These are phyloP conservation scores for Phaeophleospora eucalypticola DNA, from an alignment of 2,329 filamentous ascomycete genomes.

Conservation along the genomic window DNA sequence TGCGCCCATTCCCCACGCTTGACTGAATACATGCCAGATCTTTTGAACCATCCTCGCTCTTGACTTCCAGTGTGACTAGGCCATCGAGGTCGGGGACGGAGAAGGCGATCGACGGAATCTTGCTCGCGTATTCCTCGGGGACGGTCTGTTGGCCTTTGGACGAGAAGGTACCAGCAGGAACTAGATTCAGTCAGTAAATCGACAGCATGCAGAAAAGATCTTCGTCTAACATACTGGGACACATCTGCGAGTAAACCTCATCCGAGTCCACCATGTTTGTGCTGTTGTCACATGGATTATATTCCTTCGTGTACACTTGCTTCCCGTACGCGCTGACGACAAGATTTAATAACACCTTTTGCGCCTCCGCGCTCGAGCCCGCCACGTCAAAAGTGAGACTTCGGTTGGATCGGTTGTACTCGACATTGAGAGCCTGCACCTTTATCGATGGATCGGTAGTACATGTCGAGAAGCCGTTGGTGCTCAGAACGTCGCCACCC, in stretches of 20 bases:
- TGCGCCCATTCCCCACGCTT: slow-evolving; percentile 81
- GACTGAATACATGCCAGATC: slow-evolving; percentile 80
- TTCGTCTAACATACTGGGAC: slow-evolving; percentile 60
- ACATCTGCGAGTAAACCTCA: slow-evolving; percentile 54
- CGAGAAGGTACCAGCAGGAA: slow-evolving; percentile 69
- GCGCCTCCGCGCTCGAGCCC: slow-evolving; percentile 66
- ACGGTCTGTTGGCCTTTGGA: slow-evolving; percentile 70
- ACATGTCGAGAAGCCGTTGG: slow-evolving; percentile 76
- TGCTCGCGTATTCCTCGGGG: slow-evolving; percentile 62
- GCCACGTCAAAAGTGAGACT: slow-evolving; percentile 76
- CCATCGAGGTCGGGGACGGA: slow-evolving; percentile 86
- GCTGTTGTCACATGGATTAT: slow-evolving; percentile 70
- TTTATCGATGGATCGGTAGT: slow-evolving; percentile 56
- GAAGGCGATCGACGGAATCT: slow-evolving; percentile 88
- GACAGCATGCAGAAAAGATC: not conserved
- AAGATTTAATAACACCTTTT: slow-evolving; percentile 76
- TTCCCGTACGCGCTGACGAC: slow-evolving; percentile 80
- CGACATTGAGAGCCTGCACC: slow-evolving; percentile 70
- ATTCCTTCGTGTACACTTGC: slow-evolving; percentile 70
- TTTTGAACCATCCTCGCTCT: slow-evolving; percentile 53
- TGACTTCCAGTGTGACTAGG: slow-evolving; percentile 72
- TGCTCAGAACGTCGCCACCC: slow-evolving; percentile 70
- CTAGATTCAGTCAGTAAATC: slow-evolving; percentile 39
- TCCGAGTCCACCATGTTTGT: not conserved
- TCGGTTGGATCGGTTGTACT: slow-evolving; percentile 71